Conservation (phyloP, 108 stramenopile species). For the Discostella stelligeroides region DNA sequence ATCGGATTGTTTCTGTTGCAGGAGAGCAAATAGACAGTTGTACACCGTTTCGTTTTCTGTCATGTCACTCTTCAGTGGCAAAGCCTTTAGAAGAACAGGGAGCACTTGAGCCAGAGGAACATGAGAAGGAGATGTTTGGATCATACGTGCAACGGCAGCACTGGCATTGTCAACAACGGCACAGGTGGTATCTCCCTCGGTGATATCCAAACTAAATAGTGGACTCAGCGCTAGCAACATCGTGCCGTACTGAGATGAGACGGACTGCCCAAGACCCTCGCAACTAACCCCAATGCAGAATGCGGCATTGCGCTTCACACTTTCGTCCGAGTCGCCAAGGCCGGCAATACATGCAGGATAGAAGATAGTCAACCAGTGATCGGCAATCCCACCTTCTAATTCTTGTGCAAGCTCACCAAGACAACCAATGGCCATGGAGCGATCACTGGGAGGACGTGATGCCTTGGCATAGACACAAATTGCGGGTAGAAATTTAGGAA, state of each 20-base stretch:
- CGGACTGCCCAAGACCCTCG: constrained; percentile 73
- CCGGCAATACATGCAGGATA: constrained; percentile 80
- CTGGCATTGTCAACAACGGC: constrained; percentile 92
- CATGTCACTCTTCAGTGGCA: constrained; percentile 94
- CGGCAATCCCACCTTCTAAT: constrained; percentile 65
- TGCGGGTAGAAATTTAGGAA: constrained; percentile 84
- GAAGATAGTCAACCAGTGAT: constrained; percentile 85
- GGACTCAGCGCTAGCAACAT: constrained; percentile 85
- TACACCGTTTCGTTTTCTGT: constrained; percentile 96
- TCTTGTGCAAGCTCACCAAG: constrained; percentile 93
- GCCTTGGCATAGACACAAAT: constrained; percentile 91
- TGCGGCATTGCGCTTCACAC: constrained; percentile 92
- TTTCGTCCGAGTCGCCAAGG: constrained; percentile 83
- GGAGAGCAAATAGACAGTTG: constrained; percentile 86
- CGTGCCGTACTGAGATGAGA: constrained; percentile 62
- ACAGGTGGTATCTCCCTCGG: constrained; percentile 70
- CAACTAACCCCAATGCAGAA: constrained; percentile 92
- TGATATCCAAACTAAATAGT: constrained; percentile 72
- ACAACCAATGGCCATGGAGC: constrained; percentile 95
- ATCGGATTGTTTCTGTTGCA: constrained; percentile 86
- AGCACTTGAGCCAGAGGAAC: constrained; percentile 91
- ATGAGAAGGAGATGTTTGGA: constrained; percentile 81
- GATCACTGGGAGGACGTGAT: constrained; percentile 86
- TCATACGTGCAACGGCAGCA: constrained; percentile 91
- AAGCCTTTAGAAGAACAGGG: constrained; percentile 77